Percentiles rank a stretch among this genome's conserved stretches.
Evolutionary conservation across 345 rosid genomes (phyloP).

Genomic region (Carallia pectinifolia): DNA sequence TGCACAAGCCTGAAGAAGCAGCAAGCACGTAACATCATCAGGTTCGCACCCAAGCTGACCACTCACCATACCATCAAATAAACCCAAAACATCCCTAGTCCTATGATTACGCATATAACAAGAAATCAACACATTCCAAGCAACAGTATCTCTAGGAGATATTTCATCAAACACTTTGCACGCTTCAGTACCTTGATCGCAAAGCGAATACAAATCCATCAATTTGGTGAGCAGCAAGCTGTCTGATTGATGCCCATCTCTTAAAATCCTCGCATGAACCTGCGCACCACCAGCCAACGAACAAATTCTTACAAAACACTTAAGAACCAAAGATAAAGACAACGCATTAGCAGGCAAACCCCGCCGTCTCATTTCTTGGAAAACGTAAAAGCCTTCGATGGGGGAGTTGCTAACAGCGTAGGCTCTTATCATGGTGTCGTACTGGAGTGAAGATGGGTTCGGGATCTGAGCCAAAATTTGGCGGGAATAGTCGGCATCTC

Average conservation of each 20-base stretch:
- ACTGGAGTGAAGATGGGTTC: slow-evolving; percentile 50
- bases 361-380: slow-evolving; percentile 38
- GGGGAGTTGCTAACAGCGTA: slow-evolving; percentile 51
- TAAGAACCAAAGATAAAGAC: slow-evolving; percentile 56
- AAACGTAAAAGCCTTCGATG: slow-evolving; percentile 48
- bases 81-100: slow-evolving; percentile 52
- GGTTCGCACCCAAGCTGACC: slow-evolving; percentile 50
- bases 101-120: slow-evolving; percentile 58
- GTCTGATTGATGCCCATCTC: slow-evolving; percentile 64
- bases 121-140: slow-evolving; percentile 77
- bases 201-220: slow-evolving; percentile 56
- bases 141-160: slow-evolving; percentile 51
- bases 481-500: slow-evolving; percentile 41
- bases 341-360: slow-evolving; percentile 44
- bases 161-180: slow-evolving; percentile 76
- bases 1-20: slow-evolving; percentile 65
- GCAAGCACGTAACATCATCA: slow-evolving; percentile 72
- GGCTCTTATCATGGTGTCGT: slow-evolving; percentile 69
- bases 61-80: slow-evolving; percentile 60
- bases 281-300: slow-evolving; percentile 52
- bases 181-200: slow-evolving; percentile 34
- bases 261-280: slow-evolving; percentile 60
- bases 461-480: slow-evolving; percentile 47
- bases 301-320: slow-evolving; percentile 44
- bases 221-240: slow-evolving; percentile 59